phyloP scores from a whole-genome alignment of 768 basidiomycete species.

The Hemileccinum impolitum region DNA sequence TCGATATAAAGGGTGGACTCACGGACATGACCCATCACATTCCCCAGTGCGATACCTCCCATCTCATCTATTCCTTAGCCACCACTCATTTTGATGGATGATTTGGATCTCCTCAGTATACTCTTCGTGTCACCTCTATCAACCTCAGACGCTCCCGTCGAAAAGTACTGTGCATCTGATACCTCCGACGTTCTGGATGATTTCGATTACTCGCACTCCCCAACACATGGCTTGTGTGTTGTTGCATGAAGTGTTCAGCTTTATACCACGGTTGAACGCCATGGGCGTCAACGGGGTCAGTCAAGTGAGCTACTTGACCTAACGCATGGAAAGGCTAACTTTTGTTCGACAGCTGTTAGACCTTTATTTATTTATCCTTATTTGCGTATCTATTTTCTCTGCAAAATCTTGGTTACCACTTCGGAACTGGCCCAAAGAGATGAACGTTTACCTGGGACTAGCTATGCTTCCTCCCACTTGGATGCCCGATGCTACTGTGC shows the following conservation, averaged over 20 bases:
- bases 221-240: background rate
- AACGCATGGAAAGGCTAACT: background rate
- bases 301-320: background rate
- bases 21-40: background rate
- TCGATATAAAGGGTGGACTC: background rate
- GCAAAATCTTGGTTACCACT: background rate
- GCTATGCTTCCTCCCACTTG: conserved; percentile 1
- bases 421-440: background rate
- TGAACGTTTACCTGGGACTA: background rate
- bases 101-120: background rate
- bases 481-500: conserved; percentile 2
- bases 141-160: background rate
- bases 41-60: background rate
- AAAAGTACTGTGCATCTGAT: background rate
- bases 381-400: conserved; percentile 10
- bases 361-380: conserved; percentile 5
- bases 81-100: conserved; percentile 7
- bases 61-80: background rate
- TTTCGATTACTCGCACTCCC: background rate
- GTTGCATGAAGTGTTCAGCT: conserved; percentile 1
- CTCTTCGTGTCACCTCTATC: background rate
- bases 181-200: background rate
- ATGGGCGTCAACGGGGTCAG: background rate
- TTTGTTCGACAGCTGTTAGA: conserved; percentile 4
- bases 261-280: background rate